These are phyloP conservation scores for Parathielavia hyrcaniae DNA, from an alignment of 495 filamentous ascomycete genomes.

Conservation along the genomic window DNA sequence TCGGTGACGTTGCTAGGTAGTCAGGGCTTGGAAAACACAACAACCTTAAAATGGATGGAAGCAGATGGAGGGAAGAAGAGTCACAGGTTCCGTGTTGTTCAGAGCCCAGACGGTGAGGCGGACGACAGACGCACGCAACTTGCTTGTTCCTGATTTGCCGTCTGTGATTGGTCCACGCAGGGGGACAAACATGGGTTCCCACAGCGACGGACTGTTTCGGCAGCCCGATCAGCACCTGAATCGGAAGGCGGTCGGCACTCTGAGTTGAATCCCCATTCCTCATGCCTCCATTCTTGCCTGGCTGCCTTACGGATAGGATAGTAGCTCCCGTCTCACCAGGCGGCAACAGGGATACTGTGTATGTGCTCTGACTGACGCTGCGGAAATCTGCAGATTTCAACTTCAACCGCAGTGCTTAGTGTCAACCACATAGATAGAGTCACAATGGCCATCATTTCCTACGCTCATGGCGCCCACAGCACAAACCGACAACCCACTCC, in stretches of 20 bases:
- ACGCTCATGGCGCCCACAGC: too few relatives aligned
- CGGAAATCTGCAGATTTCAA: background rate
- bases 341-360: background rate
- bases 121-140: background rate
- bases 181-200: slow-evolving; percentile 23
- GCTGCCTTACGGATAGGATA: too few relatives aligned
- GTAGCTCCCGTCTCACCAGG: background rate
- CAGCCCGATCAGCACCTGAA: background rate
- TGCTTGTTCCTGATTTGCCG: background rate
- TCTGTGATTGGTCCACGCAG: slow-evolving; percentile 18
- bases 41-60: too few relatives aligned
- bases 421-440: background rate
- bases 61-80: slow-evolving; percentile 3
- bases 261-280: background rate
- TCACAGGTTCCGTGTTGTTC: slow-evolving; percentile 2
- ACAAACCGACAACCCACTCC: too few relatives aligned
- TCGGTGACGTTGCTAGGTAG: slow-evolving; percentile 18
- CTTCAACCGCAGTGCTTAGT: background rate
- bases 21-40: slow-evolving; percentile 7
- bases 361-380: background rate
- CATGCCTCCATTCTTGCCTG: background rate
- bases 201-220: slow-evolving; percentile 12
- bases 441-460: background rate
- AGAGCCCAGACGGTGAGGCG: slow-evolving; percentile 9
- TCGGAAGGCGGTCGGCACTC: slow-evolving; percentile 2